Base-by-base conservation (phyloP, 192 early-diverging fungal species). In the Coemansia sp. region DNA sequence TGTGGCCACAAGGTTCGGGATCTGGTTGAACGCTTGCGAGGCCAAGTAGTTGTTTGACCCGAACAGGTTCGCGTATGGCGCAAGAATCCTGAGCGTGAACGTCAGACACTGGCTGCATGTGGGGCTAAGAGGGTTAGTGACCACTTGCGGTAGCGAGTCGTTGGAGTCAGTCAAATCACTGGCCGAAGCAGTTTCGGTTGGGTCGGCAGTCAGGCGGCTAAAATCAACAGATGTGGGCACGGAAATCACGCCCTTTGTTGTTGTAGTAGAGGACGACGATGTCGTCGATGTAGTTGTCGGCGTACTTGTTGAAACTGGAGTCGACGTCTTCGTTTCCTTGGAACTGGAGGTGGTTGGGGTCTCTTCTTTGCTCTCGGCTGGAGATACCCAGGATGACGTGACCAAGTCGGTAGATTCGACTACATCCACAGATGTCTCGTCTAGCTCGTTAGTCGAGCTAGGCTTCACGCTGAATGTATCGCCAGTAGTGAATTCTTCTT, bases 181-280 rank as follows among this genome's bases (percentile, higher is more conserved):
- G 41, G 39, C 43, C n/a, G 69, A 58, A 12, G 73, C 16, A 9
- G 73, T 66, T 18, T 30, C 18, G n/a, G 53, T 64, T n/a, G 66
- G 55, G 21, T 55, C 36, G 15, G 70, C 79, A 7, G 68, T 66
- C 56, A 82, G 63, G 4, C 71, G 63, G 59, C 68, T 65, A 65
- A 82, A 76, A 49, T 82, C 79, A 7, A 76, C 79, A n/a, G 79
- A 82, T 0, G 79, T 67, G 3, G 79, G 79, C 43, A 82, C 79
- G 5, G 45, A 35, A n/a, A 82, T 67, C 2, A 72, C 10, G 34
- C 58, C 48, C 74, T 73, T 76, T 23, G 66, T 49, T 1, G 63
- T 63, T 12, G 63, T 49, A 8, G 64, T 67, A 63, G 55, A 30
- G 30, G 30, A 70, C 26, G 67, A 36, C 43, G 66, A 36, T 23